Evolutionary conservation across 306 rosid genomes (phyloP).

Genomic region (Parietaria judaica): DNA sequence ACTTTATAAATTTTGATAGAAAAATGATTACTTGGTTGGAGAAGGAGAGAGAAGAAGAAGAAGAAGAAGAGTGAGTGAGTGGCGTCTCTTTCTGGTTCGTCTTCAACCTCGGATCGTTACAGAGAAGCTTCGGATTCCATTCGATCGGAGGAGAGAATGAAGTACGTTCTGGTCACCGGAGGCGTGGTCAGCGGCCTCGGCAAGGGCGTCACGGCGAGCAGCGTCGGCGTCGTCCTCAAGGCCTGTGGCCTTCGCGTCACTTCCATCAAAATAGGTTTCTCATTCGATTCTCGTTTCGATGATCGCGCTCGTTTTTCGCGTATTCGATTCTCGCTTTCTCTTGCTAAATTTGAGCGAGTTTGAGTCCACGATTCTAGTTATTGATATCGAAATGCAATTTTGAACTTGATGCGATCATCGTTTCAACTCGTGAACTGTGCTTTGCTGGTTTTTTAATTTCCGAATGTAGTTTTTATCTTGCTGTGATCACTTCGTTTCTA

Average conservation of each 20-base stretch:
- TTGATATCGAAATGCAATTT: background rate
- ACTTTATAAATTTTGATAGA: too few relatives aligned
- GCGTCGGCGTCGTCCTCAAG: slow-evolving; percentile 91
- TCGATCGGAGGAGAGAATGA: slow-evolving; percentile 32
- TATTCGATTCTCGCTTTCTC: background rate
- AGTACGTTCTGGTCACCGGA: slow-evolving; percentile 81
- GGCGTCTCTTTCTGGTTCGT: background rate
- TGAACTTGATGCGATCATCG: too few relatives aligned
- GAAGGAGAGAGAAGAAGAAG: too few relatives aligned
- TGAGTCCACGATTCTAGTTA: background rate
- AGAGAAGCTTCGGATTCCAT: slow-evolving; percentile 34
- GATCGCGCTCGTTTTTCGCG: background rate
- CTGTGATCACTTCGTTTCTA: too few relatives aligned
- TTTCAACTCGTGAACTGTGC: too few relatives aligned
- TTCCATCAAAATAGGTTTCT: slow-evolving; percentile 85
- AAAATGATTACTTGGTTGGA: too few relatives aligned
- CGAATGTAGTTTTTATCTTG: too few relatives aligned
- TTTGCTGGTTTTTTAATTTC: too few relatives aligned
- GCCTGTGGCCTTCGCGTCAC: slow-evolving; percentile 97
- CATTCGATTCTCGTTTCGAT: background rate
- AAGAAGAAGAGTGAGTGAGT: too few relatives aligned
- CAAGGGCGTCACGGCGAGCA: slow-evolving; percentile 98
- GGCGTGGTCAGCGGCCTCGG: slow-evolving; percentile 99
- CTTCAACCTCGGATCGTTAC: slow-evolving; percentile 27
- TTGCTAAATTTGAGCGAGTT: background rate